Percentiles rank a stretch among this genome's conserved stretches.
Evolutionary conservation across 1,284 basidiomycete species (phyloP).

Genomic region (Inonotus obliquus): DNA sequence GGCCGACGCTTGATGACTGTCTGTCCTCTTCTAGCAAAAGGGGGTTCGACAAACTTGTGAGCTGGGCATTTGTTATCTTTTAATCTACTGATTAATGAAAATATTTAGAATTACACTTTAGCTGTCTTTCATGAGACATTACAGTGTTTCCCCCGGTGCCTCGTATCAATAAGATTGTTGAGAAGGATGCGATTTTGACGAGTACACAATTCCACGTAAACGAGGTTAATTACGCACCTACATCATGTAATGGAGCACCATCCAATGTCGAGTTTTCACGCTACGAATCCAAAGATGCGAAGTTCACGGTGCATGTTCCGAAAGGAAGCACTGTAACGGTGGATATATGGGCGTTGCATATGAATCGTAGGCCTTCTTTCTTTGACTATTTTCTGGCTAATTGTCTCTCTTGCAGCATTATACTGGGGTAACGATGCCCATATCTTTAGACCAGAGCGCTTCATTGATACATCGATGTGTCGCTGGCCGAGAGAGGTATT

Average conservation of each 20-base stretch:
- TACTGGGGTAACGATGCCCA: constrained; percentile 41
- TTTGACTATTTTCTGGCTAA: neutral
- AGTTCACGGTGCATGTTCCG: constrained; percentile 34
- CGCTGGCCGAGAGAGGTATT: constrained; percentile 35
- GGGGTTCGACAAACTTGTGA: constrained; percentile 25
- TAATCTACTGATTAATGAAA: neutral
- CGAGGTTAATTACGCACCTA: neutral
- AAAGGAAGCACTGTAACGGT: constrained; percentile 35
- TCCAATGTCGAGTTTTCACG: constrained; percentile 17
- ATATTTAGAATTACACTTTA: constrained; percentile 24
- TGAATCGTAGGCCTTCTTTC: constrained; percentile 28
- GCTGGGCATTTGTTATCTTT: constrained; percentile 3
- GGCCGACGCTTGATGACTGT: constrained; percentile 19
- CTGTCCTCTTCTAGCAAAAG: constrained; percentile 17
- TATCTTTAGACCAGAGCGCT: constrained; percentile 42
- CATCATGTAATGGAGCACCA: constrained; percentile 5
- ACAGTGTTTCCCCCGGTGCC: constrained; percentile 31
- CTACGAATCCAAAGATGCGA: constrained; percentile 26
- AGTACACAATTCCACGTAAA: constrained; percentile 30
- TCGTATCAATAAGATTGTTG: constrained; percentile 38
- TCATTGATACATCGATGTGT: constrained; percentile 37
- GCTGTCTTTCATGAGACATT: constrained; percentile 33
- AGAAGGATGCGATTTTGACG: constrained; percentile 31
- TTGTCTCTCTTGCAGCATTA: constrained; percentile 23
- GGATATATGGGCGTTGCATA: constrained; percentile 36